Evolutionary conservation across 2,329 filamentous ascomycete genomes (phyloP), one percentile per base, ranked within the genome.

Genomic region (Pseudopithomyces maydicus): DNA sequence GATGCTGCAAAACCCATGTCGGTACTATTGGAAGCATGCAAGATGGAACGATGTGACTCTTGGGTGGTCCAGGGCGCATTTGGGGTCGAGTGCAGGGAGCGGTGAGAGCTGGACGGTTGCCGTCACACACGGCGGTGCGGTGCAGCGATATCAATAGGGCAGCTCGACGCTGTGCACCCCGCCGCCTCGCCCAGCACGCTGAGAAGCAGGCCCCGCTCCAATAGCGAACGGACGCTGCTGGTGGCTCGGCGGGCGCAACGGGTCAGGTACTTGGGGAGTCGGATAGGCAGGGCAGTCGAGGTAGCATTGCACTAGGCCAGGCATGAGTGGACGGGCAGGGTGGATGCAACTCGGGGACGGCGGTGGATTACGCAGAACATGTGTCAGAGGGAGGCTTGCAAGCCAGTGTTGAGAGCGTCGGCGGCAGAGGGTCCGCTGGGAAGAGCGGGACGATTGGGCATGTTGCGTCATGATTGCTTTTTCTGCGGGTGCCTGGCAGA

Each of bases 61-160:
- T 46, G 50, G 26, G 44, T 45, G 61, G 44, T 59, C 50, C 70
- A 58, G 52, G 55, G 57, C 58, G n/a, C 63, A 61, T 54, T 59
- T 57, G 45, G 57, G 59, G 63, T 20, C 60, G 55, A 43, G 57
- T 63, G 61, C 64, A 67, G 61, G 55, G 62, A 71, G 71, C 67
- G 70, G 71, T 72, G 69, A 66, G 66, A 56, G 59, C 49, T 65
- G 61, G 58, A 61, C 32, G 56, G 63, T 59, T 51, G 55, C 53
- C 47, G 68, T 71, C 62, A 44, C 63, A 69, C 68, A 58, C 67
- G 60, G 70, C 58, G 55, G 70, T 72, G 64, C 61, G 54, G 36
- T 53, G 69, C 68, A 63, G 4, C 8, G 26, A 61, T 14, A 67
- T 70, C 69, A 72, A 73, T 69, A 69, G 60, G 61, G 57, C 58